phyloP scores from a whole-genome alignment of 2,329 filamentous ascomycete species.

The Thermothelomyces thermophilus region DNA sequence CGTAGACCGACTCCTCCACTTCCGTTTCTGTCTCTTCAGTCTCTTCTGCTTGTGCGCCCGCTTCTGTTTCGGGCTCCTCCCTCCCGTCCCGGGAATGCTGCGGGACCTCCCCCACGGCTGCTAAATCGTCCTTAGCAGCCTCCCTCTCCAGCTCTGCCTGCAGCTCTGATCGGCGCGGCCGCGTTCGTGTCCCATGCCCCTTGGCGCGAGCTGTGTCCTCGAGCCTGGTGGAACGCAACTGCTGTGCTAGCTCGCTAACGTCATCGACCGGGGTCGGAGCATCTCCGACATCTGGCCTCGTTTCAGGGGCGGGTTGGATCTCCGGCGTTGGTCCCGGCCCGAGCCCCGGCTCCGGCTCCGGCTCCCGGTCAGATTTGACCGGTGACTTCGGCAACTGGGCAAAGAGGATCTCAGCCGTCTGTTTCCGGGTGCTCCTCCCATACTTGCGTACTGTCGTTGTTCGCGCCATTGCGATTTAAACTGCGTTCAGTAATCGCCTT shows the following conservation, averaged over 20 bases:
- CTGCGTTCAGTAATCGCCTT: not conserved
- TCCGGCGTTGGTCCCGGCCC: slow-evolving; percentile 2
- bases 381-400: slow-evolving; percentile 48
- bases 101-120: not conserved
- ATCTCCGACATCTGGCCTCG: slow-evolving; percentile 16
- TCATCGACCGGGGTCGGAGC: slow-evolving; percentile 1
- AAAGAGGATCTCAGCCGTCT: slow-evolving; percentile 44
- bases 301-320: not conserved
- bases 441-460: slow-evolving; percentile 41
- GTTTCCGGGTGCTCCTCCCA: slow-evolving; percentile 43
- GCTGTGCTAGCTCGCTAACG: slow-evolving; percentile 22
- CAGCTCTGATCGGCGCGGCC: not conserved
- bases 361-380: slow-evolving; percentile 25
- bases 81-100: too few relatives aligned
- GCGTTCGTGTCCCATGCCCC: not conserved
- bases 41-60: not conserved
- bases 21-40: slow-evolving; percentile 11
- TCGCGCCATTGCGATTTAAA: slow-evolving; percentile 36
- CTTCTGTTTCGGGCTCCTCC: not conserved
- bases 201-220: not conserved
- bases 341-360: slow-evolving; percentile 16
- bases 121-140: not conserved
- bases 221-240: slow-evolving; percentile 22
- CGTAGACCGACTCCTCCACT: slow-evolving; percentile 7
- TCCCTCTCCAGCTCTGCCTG: not conserved